Base-by-base conservation (phyloP, 1,284 basidiomycete species). In the Mixia osmundae region DNA sequence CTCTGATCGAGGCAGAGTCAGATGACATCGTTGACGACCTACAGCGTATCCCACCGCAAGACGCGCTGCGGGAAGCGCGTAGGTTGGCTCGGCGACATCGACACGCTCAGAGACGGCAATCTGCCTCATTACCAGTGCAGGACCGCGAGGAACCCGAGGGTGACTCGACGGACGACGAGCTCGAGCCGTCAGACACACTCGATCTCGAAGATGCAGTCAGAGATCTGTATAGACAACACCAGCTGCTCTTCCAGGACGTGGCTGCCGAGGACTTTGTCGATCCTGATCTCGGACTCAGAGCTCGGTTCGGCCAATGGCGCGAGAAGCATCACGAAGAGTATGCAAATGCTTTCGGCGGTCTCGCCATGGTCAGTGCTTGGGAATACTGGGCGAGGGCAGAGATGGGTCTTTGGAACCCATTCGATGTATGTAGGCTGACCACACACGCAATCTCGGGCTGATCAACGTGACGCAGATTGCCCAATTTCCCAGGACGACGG, bases 351-450 rank as follows among this genome's bases (percentile, higher is more conserved):
- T 94, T 77, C 68, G 85, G 82, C 33, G 79, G 80, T 3, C 60
- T 91, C 30, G 79, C 76, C 1, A 66, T 89, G 38, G 73, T 89
- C 0, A 74, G 76, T 40, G 79, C 78, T 25, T 94, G 87, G 85
- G 85, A 91, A 57, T 91, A 89, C 54, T 94, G 83, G 82, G 71
- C 71, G 15, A 63, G 83, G 36, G 60, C 83, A 33, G 87, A 94
- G 57, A 66, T 76, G 52, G 59, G 77, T 3, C 72, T 72, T 3
- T 91, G 87, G 83, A 72, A 83, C 53, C 77, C 77, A 27, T 63
- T 87, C 21, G 67, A 75, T 58, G 79, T 78, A 50, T 46, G 67
- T 59, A 18, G 19, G 24, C 23, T 30, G 9, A 4, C 12, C 33
- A 10, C 10, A 12, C 4, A 10, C 22, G 22, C 4, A 12, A 9